phyloP scores from a whole-genome alignment of 2,329 filamentous ascomycete genomes.

The Colletotrichum brevisporum region DNA sequence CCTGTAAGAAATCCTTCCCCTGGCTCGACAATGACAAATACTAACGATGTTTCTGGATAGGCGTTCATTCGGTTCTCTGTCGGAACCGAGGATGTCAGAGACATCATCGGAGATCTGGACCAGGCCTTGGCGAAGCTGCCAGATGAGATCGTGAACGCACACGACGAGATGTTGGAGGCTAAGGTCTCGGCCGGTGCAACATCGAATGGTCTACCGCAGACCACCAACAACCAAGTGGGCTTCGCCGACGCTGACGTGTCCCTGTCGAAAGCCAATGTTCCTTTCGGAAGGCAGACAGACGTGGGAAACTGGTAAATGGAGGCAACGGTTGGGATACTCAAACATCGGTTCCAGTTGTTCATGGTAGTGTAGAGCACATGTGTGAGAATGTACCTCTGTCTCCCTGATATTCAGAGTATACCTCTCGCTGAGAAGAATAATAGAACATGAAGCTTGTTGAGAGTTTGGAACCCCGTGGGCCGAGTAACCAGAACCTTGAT shows the following conservation, averaged over 20 bases:
- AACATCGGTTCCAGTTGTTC: too few species aligned
- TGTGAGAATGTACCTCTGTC: too few species aligned
- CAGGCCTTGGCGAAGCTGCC: slow-evolving; percentile 58
- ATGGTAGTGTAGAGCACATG: too few species aligned
- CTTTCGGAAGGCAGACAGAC: slow-evolving; percentile 10
- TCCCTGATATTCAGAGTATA: too few species aligned
- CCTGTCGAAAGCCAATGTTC: slow-evolving; percentile 12
- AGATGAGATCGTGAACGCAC: slow-evolving; percentile 5
- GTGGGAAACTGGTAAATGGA: slow-evolving; percentile 15
- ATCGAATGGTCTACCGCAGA: neutral
- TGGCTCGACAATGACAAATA: neutral
- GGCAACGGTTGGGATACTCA: too few species aligned
- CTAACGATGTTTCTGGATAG: neutral
- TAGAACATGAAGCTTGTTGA: too few species aligned
- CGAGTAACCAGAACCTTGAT: too few species aligned
- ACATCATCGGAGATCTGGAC: slow-evolving; percentile 80
- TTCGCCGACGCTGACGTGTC: slow-evolving; percentile 12
- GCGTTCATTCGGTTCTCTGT: slow-evolving; percentile 61
- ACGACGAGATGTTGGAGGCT: slow-evolving; percentile 12
- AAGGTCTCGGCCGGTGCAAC: neutral
- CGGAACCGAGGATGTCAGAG: slow-evolving; percentile 77
- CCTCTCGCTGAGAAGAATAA: too few species aligned
- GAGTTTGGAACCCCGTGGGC: too few species aligned
- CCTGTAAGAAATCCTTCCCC: slow-evolving; percentile 58
- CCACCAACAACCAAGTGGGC: neutral